phyloP scores from a whole-genome alignment of 352 stramenopile species.

The Phytophthora cryptogea region DNA sequence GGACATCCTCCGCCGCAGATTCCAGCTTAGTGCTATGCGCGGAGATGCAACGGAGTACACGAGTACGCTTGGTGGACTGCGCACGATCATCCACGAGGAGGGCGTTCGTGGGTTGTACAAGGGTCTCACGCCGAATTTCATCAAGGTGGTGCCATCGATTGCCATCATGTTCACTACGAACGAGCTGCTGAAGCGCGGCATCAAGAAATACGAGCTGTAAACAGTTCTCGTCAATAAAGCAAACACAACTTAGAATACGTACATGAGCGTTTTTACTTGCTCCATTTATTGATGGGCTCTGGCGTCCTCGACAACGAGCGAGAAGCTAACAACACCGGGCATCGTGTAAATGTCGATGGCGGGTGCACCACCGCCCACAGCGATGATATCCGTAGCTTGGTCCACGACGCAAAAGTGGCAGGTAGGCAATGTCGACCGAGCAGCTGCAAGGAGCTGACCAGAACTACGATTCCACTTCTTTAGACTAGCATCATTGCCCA shows the following conservation, averaged over 20 bases:
- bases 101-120: slow-evolving; percentile 71
- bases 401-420: slow-evolving; percentile 78
- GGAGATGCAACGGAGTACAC: slow-evolving; percentile 40
- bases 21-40: slow-evolving; percentile 66
- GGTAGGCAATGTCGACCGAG: slow-evolving; percentile 56
- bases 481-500: slow-evolving; percentile 67
- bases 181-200: slow-evolving; percentile 61
- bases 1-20: slow-evolving; percentile 72
- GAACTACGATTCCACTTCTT: slow-evolving; percentile 83
- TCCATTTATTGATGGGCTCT: slow-evolving; percentile 13
- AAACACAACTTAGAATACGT: slow-evolving; percentile 25
- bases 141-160: slow-evolving; percentile 81
- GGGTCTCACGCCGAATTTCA: slow-evolving; percentile 67
- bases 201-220: slow-evolving; percentile 36
- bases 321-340: slow-evolving; percentile 84
- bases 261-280: slow-evolving; percentile 6
- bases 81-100: slow-evolving; percentile 54
- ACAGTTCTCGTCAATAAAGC: slow-evolving; percentile 23
- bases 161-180: slow-evolving; percentile 87
- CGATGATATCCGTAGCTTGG: slow-evolving; percentile 63
- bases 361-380: slow-evolving; percentile 57
- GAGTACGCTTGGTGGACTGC: slow-evolving; percentile 54
- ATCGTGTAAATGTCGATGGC: slow-evolving; percentile 82
- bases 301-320: slow-evolving; percentile 51
- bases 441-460: slow-evolving; percentile 55